Evolutionary conservation across 2,329 filamentous ascomycete genomes (phyloP).

Genomic region (Orbilia quercus): DNA sequence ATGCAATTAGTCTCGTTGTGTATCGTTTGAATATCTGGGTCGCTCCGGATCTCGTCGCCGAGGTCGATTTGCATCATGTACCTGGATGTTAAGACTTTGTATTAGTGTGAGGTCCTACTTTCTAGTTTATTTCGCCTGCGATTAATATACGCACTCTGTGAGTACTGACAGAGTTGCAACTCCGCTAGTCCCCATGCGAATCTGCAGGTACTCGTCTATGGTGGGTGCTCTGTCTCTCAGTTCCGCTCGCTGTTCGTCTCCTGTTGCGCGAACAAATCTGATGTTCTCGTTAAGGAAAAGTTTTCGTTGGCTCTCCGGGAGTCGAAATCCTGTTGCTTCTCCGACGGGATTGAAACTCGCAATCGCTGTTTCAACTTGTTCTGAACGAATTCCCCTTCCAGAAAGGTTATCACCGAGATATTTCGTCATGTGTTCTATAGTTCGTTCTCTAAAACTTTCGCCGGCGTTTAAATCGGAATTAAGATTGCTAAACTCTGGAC

Average conservation of each 20-base stretch:
- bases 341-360: constrained; percentile 51
- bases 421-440: constrained; percentile 20
- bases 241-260: constrained; percentile 50
- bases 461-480: constrained; percentile 35
- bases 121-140: no score
- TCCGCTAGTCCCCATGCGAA: constrained; percentile 50
- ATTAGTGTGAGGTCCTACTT: no score
- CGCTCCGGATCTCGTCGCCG: constrained; percentile 45
- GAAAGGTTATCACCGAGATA: constrained; percentile 39
- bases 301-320: constrained; percentile 36
- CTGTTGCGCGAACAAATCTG: constrained; percentile 34
- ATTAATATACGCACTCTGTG: no score
- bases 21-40: constrained; percentile 33
- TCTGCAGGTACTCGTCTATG: constrained; percentile 55
- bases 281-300: constrained; percentile 32
- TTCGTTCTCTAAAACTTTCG: constrained; percentile 37
- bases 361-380: constrained; percentile 29
- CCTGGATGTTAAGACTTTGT: no score
- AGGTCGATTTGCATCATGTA: constrained; percentile 52
- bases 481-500: constrained; percentile 21
- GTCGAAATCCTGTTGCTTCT: constrained; percentile 22
- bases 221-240: constrained; percentile 52
- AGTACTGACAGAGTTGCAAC: constrained; percentile 10
- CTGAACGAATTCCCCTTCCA: no score
- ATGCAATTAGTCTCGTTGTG: constrained; percentile 27